phyloP scores from a whole-genome alignment of 129 eudicot species.

The Sambucus nigra region DNA sequence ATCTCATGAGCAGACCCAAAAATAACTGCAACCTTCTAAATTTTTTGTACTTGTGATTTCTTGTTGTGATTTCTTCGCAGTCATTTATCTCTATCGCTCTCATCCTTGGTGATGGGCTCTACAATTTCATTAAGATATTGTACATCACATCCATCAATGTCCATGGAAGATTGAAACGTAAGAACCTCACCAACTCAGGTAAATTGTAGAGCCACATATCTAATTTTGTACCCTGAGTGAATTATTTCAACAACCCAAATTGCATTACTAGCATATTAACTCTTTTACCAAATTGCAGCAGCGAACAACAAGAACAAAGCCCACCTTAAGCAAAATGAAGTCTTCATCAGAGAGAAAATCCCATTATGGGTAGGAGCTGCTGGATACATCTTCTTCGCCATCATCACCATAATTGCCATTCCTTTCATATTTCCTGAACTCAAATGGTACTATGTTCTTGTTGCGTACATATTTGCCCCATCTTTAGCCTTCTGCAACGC shows the following conservation, averaged over 20 bases:
- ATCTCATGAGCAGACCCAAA: no score
- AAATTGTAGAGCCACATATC: neutral
- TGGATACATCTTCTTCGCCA: slow-evolving; percentile 45
- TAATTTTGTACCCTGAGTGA: no score
- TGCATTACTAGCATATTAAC: no score
- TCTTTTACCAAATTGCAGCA: slow-evolving; percentile 4
- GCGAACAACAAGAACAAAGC: slow-evolving; percentile 20
- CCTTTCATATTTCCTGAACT: slow-evolving; percentile 68
- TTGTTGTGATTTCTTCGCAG: slow-evolving; percentile 36
- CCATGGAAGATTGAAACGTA: slow-evolving; percentile 32
- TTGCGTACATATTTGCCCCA: slow-evolving; percentile 71
- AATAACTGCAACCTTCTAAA: no score
- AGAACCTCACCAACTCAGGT: slow-evolving; percentile 25
- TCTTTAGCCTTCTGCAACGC: slow-evolving; percentile 88
- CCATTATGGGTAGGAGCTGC: slow-evolving; percentile 52
- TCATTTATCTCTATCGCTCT: slow-evolving; percentile 69
- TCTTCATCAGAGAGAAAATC: slow-evolving; percentile 53
- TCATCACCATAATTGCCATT: slow-evolving; percentile 36
- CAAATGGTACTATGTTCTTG: slow-evolving; percentile 67
- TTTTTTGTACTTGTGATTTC: slow-evolving; percentile 10
- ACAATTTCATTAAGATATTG: slow-evolving; percentile 53
- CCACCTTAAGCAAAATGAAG: slow-evolving; percentile 35
- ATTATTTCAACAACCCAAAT: neutral
- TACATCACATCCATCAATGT: slow-evolving; percentile 39
- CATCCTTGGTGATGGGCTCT: slow-evolving; percentile 80